Evolutionary conservation across 2,329 filamentous ascomycete genomes (phyloP), one percentile per base, ranked within the genome.

Genomic region (Paecilomyces formosus): DNA sequence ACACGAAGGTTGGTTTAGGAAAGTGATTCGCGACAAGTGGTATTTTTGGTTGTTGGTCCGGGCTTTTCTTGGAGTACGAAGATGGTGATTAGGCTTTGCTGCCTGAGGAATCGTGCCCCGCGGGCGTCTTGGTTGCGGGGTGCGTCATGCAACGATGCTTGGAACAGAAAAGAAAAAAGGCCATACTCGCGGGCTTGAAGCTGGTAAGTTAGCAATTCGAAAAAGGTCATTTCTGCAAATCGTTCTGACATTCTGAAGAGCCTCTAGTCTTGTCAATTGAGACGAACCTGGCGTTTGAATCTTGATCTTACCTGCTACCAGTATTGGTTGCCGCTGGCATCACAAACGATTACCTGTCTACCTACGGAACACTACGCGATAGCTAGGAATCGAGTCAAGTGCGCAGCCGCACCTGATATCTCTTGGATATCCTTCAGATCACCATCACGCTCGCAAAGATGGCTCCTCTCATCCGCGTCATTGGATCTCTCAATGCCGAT

Each of bases 401-500:
- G 8, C 35, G 13, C 13, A 21, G 24, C 11, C 22, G 26, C 50
- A 52, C 6, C 12, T 52, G 22, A 28, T 2, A 28, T 3, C 9
- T 8, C 21, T 22, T 11, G 53, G 24, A 49, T 21, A 55, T 2
- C 11, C 24, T 18, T 12, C 6, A 64, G 62, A 62, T 54, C 60
- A 9, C 52, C 6, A 13, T 30, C 11, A 61, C 33, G 58, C 57
- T 30, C 28, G 39, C 50, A 57, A 65, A 26, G 49, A 78, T 78
- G 76, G 64, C 72, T 21, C 73, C 79, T 26, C 70, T 78, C 54
- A 94, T 97, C 72, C 88, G 88, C 62, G 84, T 97, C 62, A 86
- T 97, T 65, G 93, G 93, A 66, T 97, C 93, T 33, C 86, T 99
- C 61, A 97, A 97, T 77, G 90, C 90, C 72, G 93, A 99, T 78